Evolutionary conservation across 2,329 filamentous ascomycete genomes (phyloP).

Genomic region (Gliomastix tumulicola): DNA sequence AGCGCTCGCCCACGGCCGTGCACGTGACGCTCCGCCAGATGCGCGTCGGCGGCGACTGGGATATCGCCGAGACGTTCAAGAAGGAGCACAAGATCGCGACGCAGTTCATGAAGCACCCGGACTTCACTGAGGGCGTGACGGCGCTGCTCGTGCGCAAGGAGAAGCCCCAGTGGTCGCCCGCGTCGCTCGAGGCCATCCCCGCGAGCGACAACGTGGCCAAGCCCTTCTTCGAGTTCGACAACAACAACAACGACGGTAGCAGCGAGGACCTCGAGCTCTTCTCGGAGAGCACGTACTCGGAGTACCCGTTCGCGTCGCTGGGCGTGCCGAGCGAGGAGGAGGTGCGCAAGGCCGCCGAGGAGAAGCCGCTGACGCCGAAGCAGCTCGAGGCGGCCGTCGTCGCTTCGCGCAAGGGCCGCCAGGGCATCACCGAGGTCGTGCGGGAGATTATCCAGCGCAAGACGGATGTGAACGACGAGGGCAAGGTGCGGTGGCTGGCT

Average conservation of each 20-base stretch:
- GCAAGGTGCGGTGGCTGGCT: slow-evolving; percentile 30
- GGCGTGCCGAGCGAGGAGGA: slow-evolving; percentile 65
- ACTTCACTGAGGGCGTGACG: slow-evolving; percentile 89
- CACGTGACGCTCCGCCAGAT: slow-evolving; percentile 81
- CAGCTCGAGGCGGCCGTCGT: slow-evolving; percentile 61
- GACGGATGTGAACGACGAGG: slow-evolving; percentile 39
- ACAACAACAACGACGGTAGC: slow-evolving; percentile 28
- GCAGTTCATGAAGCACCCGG: slow-evolving; percentile 83
- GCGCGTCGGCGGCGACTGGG: slow-evolving; percentile 68
- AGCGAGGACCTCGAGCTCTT: slow-evolving; percentile 51
- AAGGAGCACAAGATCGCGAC: slow-evolving; percentile 78
- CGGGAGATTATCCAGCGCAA: slow-evolving; percentile 61
- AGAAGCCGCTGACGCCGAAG: slow-evolving; percentile 24
- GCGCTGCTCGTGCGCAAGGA: slow-evolving; percentile 68
- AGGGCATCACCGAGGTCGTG: slow-evolving; percentile 63
- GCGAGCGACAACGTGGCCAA: slow-evolving; percentile 46
- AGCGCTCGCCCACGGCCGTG: slow-evolving; percentile 79
- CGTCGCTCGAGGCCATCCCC: slow-evolving; percentile 61
- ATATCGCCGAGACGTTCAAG: slow-evolving; percentile 77
- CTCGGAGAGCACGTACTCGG: slow-evolving; percentile 52
- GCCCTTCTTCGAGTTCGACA: slow-evolving; percentile 58
- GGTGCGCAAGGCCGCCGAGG: slow-evolving; percentile 22
- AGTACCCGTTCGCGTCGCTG: slow-evolving; percentile 67
- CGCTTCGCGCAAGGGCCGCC: slow-evolving; percentile 51
- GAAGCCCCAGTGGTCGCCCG: slow-evolving; percentile 70